A percentile compares a stretch with the other conserved stretches of the same genome.
Evolutionary conservation across 2,329 filamentous ascomycete genomes (phyloP).

Genomic region (Neurospora sp.): DNA sequence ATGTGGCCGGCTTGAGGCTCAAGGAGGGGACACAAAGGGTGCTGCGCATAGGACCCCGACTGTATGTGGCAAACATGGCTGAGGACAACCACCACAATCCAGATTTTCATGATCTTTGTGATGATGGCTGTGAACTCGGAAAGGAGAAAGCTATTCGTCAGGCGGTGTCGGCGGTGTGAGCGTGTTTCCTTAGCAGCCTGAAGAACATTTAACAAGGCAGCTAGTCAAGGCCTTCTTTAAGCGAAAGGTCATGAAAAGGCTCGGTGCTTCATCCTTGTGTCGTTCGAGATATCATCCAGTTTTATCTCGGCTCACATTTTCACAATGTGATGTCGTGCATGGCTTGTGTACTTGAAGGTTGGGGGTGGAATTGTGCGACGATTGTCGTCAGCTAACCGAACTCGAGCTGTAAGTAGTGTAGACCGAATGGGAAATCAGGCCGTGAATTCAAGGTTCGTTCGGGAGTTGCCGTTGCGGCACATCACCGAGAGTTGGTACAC

Average conservation of each 20-base stretch:
- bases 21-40: background rate
- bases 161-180: background rate
- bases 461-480: background rate
- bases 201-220: background rate
- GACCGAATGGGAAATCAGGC: background rate
- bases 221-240: background rate
- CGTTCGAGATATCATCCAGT: background rate
- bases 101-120: background rate
- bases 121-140: background rate
- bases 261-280: background rate
- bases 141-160: background rate
- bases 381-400: background rate
- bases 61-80: background rate
- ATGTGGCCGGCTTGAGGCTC: background rate
- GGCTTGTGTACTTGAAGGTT: background rate
- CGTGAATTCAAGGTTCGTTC: background rate
- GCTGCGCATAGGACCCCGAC: background rate
- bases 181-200: background rate
- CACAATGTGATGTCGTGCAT: background rate
- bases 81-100: background rate
- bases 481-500: background rate
- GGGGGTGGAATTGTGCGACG: background rate
- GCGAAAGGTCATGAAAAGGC: background rate
- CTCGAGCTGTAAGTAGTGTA: background rate
- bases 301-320: background rate